Percentiles rank a stretch among this genome's conserved stretches.
Evolutionary conservation across 371 early-diverging fungal genomes (phyloP).

Genomic region (Lichtheimia ornata): DNA sequence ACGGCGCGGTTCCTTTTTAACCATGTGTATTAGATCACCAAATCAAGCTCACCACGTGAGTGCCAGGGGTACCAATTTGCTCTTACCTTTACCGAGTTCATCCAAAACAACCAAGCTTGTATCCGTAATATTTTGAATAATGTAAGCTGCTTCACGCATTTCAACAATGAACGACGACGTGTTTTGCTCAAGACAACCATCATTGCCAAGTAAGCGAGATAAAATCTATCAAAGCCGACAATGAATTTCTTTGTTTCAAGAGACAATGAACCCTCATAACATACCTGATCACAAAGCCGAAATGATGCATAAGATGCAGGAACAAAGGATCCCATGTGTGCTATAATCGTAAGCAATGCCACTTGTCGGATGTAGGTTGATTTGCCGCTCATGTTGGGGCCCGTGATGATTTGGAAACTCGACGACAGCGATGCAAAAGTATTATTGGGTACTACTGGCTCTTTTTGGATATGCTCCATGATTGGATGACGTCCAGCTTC

Average conservation of each 20-base stretch:
- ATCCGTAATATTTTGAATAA: conserved; percentile 73
- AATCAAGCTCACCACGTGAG: background rate
- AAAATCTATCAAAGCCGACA: conserved; percentile 38
- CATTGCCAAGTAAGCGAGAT: conserved; percentile 70
- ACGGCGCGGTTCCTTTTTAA: conserved; percentile 69
- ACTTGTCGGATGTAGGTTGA: conserved; percentile 94
- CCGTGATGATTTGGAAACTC: conserved; percentile 90
- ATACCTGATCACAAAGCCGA: conserved; percentile 71
- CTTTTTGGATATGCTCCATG: conserved; percentile 53
- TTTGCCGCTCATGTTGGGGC: conserved; percentile 99
- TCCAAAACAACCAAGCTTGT: conserved; percentile 89
- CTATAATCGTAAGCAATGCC: conserved; percentile 87
- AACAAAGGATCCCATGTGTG: conserved; percentile 94
- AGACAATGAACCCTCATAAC: background rate
- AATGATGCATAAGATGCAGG: conserved; percentile 90
- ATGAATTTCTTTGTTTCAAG: background rate
- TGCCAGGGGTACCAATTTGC: background rate
- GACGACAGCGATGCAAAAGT: conserved; percentile 63
- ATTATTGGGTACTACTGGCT: conserved; percentile 78
- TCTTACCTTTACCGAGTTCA: conserved; percentile 92
- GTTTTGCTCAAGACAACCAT: conserved; percentile 63
- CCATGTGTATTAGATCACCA: background rate
- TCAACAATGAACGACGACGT: conserved; percentile 91
- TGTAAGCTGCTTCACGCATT: conserved; percentile 88
- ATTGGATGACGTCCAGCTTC: conserved; percentile 86